Evolutionary conservation across 2,329 filamentous ascomycete genomes (phyloP), one percentile per base, ranked within the genome.

Genomic region (Xylariaceae sp.): DNA sequence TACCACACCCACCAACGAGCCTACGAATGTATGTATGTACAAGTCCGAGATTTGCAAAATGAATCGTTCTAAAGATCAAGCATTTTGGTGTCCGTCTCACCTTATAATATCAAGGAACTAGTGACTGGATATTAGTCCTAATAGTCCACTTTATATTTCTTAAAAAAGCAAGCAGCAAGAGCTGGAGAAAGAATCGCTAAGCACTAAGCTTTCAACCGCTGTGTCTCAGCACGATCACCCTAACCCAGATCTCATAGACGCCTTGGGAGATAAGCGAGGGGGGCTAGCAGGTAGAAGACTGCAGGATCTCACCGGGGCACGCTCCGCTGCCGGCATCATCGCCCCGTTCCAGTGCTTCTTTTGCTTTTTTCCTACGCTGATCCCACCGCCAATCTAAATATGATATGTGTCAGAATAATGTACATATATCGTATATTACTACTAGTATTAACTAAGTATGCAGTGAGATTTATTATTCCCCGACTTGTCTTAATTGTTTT

Each of bases 1-100:
- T 52, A 16, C 44, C 45, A 58, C 57, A 51, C 51, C 53, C 40
- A n/a, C n/a, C n/a, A n/a, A n/a, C n/a, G n/a, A n/a, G n/a, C n/a
- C n/a, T n/a, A n/a, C n/a, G n/a, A n/a, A n/a, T 23, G 19, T 42
- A 21, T 44, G 7, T 40, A 20, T 41, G 40, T 20, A 42, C 48
- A 23, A 44, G 20, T 40, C 14, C 32, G 6, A 46, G 43, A 46
- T 41, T 40, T 20, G 32, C 20, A 29, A 10, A 29, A 29, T n/a
- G n/a, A n/a, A n/a, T n/a, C n/a, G n/a, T n/a, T n/a, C n/a, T n/a
- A n/a, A n/a, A n/a, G n/a, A n/a, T n/a, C n/a, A n/a, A n/a, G n/a
- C n/a, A n/a, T n/a, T n/a, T n/a, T n/a, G n/a, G n/a, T n/a, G n/a
- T n/a, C n/a, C n/a, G n/a, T n/a, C n/a, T n/a, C n/a, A n/a, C n/a